Evolutionary conservation across 345 rosid genomes (phyloP).

Genomic region (Euphorbia lathyris): DNA sequence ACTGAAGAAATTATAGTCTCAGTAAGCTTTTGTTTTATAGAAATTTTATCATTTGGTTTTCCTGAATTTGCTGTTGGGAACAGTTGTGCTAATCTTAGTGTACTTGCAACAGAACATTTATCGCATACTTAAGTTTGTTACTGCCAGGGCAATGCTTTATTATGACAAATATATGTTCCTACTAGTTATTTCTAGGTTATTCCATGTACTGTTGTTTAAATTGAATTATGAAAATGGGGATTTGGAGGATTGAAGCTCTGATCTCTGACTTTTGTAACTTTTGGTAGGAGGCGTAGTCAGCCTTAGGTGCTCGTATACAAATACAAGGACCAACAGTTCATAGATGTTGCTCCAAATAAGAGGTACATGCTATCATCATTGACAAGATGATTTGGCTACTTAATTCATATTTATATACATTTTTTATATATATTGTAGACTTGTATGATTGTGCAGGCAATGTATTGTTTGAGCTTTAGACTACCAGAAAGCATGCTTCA

Average conservation of each 20-base stretch:
- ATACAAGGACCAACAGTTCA: constrained; percentile 64
- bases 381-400: not conserved
- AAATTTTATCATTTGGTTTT: not conserved
- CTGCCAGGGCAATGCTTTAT: too few species aligned
- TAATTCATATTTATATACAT: not conserved
- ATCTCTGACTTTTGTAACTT: not conserved
- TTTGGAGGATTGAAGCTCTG: not conserved
- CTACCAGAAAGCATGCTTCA: constrained; percentile 73
- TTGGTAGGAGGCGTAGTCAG: constrained; percentile 71
- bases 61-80: not conserved
- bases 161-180: too few species aligned
- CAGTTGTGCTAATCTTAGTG: not conserved
- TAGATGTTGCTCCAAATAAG: constrained; percentile 98
- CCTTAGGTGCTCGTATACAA: constrained; percentile 51
- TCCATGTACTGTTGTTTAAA: not conserved
- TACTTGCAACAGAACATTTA: too few species aligned
- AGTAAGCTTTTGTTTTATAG: constrained; percentile 38
- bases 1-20: constrained; percentile 53
- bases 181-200: not conserved
- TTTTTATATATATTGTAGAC: not conserved
- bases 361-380: constrained; percentile 29
- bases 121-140: not conserved
- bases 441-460: constrained; percentile 56
- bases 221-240: not conserved
- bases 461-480: constrained; percentile 93